Evolutionary conservation across 805 yeast species (phyloP), one percentile per base, ranked within the genome.

Genomic region (Candida sanyiensis): DNA sequence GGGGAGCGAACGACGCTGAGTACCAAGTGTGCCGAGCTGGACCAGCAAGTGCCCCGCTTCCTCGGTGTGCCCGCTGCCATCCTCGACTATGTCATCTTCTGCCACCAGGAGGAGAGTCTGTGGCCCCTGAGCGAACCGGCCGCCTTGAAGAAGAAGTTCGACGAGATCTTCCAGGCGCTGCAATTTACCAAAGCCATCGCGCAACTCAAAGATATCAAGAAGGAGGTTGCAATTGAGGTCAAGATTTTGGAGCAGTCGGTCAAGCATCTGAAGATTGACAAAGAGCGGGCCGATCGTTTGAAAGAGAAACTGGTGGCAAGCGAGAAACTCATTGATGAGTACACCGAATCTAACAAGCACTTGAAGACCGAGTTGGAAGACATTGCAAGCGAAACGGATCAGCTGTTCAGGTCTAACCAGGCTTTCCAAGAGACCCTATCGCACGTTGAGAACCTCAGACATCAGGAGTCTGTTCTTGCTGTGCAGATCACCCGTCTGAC

Each of bases 81-180:
- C 39, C 63, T 93, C 37, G 96, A 90, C 48, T 86, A 87, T 57
- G 98, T 93, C 29, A 80, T 90, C 2, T 93, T 93, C 61, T 90
- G 98, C 54, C 99, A 93, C 55, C 99, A 93, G 58, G 99, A 93
- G 54, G 99, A 93, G 44, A 80, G 90, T 50, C 61, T 87, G 21
- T 93, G 99, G 99, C 99, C 99, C 2, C 67, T 93, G 34, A 76
- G 89, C 49, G 99, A 93, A 59, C 94, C 98, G 1, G 71, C 95
- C 3, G 73, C 73, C 10, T 70, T 93, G 56, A 94, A 93, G 62
- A 89, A 89, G 62, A 73, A 90, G 38, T 94, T 93, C 52, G 98
- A 93, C 59, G 98, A 93, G 59, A 90, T 93, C 7, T 93, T 93
- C 54, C 97, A 93, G 61, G 96, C 97, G 0, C 75, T 87, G 49